These are phyloP conservation scores for Onygena corvina DNA, from an alignment of 2,329 filamentous ascomycete species.

Conservation along the genomic window DNA sequence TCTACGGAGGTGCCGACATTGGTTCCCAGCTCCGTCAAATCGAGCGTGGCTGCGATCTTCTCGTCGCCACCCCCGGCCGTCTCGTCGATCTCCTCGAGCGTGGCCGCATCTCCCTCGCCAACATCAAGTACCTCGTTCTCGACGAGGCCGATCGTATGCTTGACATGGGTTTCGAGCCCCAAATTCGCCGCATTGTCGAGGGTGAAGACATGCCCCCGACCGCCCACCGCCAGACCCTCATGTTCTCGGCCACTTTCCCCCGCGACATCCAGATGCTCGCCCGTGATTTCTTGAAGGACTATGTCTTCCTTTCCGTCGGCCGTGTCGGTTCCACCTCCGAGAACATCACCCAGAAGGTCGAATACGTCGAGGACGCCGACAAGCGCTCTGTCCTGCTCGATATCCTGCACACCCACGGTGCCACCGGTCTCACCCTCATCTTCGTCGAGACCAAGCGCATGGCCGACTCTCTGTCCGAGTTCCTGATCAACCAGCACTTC, in stretches of 20 bases:
- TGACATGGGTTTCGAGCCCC: constrained; percentile 99
- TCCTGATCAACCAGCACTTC: constrained; percentile 97
- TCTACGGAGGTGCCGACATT: constrained; percentile 98
- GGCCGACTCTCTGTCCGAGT: constrained; percentile 95
- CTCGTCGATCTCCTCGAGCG: constrained; percentile 96
- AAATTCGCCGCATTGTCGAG: constrained; percentile 97
- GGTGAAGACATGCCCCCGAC: constrained; percentile 93
- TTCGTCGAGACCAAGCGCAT: constrained; percentile 99
- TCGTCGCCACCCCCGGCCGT: constrained; percentile 94
- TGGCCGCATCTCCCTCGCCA: constrained; percentile 90
- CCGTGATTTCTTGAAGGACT: constrained; percentile 96
- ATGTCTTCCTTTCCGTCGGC: constrained; percentile 96
- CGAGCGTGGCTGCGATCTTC: constrained; percentile 89
- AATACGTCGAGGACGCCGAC: constrained; percentile 93
- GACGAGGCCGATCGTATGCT: constrained; percentile 99
- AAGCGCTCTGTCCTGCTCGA: constrained; percentile 97
- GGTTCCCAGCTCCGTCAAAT: constrained; percentile 96
- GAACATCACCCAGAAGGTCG: constrained; percentile 98
- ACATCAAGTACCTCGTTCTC: constrained; percentile 98
- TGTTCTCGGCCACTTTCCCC: constrained; percentile 99
- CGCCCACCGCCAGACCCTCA: constrained; percentile 83
- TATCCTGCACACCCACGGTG: constrained; percentile 77
- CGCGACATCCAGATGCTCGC: constrained; percentile 99
- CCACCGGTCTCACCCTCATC: constrained; percentile 80
- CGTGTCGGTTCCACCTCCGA: constrained; percentile 99